Conservation (phyloP, 352 stramenopile genomes). For the Pythium scleroteichum region DNA sequence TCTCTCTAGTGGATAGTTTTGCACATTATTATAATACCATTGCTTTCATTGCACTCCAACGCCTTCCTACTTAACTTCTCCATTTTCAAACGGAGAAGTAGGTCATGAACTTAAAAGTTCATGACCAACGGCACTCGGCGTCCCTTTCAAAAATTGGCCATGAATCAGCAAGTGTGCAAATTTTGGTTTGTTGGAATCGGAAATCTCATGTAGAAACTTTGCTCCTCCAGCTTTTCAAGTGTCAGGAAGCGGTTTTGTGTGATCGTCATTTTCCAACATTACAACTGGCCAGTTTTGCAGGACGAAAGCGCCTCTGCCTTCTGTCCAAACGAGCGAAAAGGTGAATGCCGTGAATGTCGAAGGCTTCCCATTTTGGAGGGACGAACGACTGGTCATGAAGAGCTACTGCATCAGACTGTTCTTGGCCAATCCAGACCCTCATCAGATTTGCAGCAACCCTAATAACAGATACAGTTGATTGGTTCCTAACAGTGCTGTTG, state of each 20-base stretch:
- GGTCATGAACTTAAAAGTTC: too few relatives aligned
- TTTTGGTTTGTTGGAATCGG: constrained; percentile 33
- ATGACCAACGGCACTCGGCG: too few relatives aligned
- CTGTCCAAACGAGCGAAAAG: too few relatives aligned
- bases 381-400: constrained; percentile 9
- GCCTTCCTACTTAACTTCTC: constrained; percentile 4
- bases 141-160: too few relatives aligned
- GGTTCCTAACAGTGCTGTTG: too few relatives aligned
- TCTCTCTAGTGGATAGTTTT: constrained; percentile 32
- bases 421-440: constrained; percentile 1
- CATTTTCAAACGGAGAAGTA: background rate
- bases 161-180: too few relatives aligned
- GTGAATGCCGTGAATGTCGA: background rate
- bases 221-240: constrained; percentile 36
- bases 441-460: too few relatives aligned
- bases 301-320: too few relatives aligned
- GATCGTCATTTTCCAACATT: constrained; percentile 39
- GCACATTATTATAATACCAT: constrained; percentile 37
- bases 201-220: constrained; percentile 59
- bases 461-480: too few relatives aligned
- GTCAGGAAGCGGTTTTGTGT: constrained; percentile 38
- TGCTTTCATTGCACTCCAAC: constrained; percentile 18
- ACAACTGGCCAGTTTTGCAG: too few relatives aligned
- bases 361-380: background rate
- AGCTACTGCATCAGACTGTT: background rate